These are phyloP conservation scores for Alternaria consortialis DNA, from an alignment of 2,329 filamentous ascomycete genomes.

Conservation along the genomic window DNA sequence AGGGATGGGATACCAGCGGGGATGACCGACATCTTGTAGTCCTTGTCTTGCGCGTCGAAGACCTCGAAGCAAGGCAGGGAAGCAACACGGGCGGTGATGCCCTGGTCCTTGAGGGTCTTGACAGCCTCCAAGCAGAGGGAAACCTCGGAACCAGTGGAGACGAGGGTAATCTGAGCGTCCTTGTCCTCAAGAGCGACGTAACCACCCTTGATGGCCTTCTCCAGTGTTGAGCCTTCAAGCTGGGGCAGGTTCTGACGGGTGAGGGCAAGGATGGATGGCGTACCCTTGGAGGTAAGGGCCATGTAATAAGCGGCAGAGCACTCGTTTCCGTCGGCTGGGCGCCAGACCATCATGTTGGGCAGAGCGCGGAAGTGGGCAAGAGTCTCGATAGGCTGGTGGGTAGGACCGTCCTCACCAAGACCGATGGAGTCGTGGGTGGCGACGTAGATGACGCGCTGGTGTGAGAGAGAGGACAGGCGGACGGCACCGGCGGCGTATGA, in stretches of 20 bases:
- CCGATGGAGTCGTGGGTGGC: conserved; percentile 99
- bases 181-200: conserved; percentile 88
- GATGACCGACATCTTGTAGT: conserved; percentile 91
- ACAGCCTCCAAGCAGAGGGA: conserved; percentile 90
- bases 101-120: conserved; percentile 89
- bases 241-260: conserved; percentile 99
- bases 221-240: conserved; percentile 91
- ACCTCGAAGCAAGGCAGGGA: conserved; percentile 97
- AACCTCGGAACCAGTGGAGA: conserved; percentile 96
- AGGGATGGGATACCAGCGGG: conserved; percentile 93
- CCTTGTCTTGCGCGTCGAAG: conserved; percentile 92
- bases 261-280: conserved; percentile 90
- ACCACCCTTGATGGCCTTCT: conserved; percentile 91
- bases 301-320: conserved; percentile 97
- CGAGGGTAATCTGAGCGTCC: conserved; percentile 84
- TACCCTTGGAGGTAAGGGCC: conserved; percentile 86
- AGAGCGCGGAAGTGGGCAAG: conserved; percentile 98
- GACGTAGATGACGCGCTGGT: conserved; percentile 90
- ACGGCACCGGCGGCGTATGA: conserved; percentile 96
- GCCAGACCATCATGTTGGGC: conserved; percentile 99
- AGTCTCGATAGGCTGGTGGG: conserved; percentile 98
- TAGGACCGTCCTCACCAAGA: conserved; percentile 97
- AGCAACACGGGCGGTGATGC: conserved; percentile 87
- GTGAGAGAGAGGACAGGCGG: conserved; percentile 91
- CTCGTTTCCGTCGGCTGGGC: conserved; percentile 98